Percentiles rank a stretch among this genome's conserved stretches.
phyloP scores from a whole-genome alignment of 2,329 filamentous ascomycete genomes.

The Fusarium longipes region DNA sequence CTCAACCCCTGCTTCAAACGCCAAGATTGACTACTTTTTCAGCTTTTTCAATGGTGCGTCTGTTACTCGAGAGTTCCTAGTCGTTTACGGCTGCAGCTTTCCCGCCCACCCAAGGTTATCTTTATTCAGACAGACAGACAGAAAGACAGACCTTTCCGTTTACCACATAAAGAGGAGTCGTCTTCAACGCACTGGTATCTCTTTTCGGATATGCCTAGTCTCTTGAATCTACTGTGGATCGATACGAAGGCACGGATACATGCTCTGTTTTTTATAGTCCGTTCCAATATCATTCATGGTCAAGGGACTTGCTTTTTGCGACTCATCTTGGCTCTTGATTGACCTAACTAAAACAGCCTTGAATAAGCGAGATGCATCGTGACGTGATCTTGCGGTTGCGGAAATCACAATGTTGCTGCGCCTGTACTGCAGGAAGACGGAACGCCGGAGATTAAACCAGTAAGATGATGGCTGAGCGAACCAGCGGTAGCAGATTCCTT shows the following conservation, averaged over 20 bases:
- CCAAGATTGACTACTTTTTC: slow-evolving; percentile 14
- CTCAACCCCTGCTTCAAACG: slow-evolving; percentile 5
- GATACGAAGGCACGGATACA: background rate
- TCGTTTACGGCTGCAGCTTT: background rate
- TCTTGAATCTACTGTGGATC: background rate
- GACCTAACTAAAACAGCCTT: background rate
- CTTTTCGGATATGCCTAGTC: background rate
- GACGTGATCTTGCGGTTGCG: background rate
- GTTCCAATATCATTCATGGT: background rate
- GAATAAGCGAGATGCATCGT: background rate
- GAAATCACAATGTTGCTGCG: background rate
- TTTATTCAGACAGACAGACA: background rate
- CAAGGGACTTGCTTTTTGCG: background rate
- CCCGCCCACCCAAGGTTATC: background rate
- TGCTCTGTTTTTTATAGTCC: background rate
- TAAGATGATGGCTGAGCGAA: background rate
- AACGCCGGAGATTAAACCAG: background rate
- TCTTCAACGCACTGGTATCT: background rate
- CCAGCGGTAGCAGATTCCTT: background rate
- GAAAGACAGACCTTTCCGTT: too few relatives aligned
- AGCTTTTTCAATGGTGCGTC: slow-evolving; percentile 6
- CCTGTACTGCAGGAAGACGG: background rate
- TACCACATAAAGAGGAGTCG: background rate
- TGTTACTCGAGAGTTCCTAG: slow-evolving; percentile 16
- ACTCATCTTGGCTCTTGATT: background rate